Base-by-base conservation (phyloP, 306 rosid genomes). In the Sesbania bispinosa region DNA sequence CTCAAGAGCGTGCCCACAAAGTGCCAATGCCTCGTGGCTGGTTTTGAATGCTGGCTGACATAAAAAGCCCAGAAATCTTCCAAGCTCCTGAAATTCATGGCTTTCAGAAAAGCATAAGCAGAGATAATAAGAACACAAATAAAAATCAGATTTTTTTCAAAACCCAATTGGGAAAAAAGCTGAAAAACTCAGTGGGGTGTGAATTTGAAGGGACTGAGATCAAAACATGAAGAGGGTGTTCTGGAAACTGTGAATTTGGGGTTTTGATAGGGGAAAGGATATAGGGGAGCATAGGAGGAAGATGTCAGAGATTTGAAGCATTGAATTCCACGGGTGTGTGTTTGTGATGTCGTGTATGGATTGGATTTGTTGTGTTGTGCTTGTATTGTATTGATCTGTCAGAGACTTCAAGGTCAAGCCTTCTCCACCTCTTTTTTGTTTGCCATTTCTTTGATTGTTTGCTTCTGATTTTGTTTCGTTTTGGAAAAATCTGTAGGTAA, bases 31-130 rank as follows among this genome's bases (percentile, higher is more conserved):
- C 99, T 89, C 0, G 99, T 94, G 32, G 86, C 78, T 64, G 91
- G 87, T 63, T 94, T 91, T 1, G 97, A 90, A 80, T 94, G 99
- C 60, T 94, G 99, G 80, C 24, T 94, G 86, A 94, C 61, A 20
- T 94, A 94, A 79, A 91, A 94, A 8, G 82, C 82, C 99, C 99
- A 94, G 83, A 91, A 94, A 77, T 94, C 99, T 30, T 94, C 99
- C 59, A 91, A 85, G 86, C 81, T 91, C 79, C 96, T 88, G 82
- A 94, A 94, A 85, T 94, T 94, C 99, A 91, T 94, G 24, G 57
- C 74, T 80, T 63, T 5, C 16, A 33, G 30, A 30, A 42, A 45
- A 13, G 36, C 74, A 54, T 66, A 79, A 50, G 60, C 47, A 21
- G 55, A 57, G 33, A 50, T 73, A 33, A 16, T 58, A 1, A 4